Conservation (phyloP, 345 rosid species). For the Limnanthes douglasii region DNA sequence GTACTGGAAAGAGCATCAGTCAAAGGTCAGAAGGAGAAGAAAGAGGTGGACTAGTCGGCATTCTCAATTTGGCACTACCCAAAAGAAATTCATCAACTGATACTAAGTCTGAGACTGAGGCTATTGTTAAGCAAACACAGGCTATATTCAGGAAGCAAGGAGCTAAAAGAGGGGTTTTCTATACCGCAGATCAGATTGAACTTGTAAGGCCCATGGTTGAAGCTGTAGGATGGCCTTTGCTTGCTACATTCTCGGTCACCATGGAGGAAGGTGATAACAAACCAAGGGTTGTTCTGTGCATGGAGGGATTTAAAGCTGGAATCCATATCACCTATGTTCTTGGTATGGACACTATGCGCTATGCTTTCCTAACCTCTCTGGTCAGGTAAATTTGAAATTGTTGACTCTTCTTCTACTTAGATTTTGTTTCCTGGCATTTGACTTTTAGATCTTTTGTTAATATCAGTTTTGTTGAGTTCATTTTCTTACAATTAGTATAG, state of each 20-base stretch:
- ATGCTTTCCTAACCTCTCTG: conserved; percentile 92
- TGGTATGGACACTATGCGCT: conserved; percentile 99
- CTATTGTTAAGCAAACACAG: conserved; percentile 82
- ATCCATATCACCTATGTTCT: conserved; percentile 81
- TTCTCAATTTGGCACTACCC: conserved; percentile 83
- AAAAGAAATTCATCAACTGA: conserved; percentile 52
- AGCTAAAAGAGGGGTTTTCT: conserved; percentile 78
- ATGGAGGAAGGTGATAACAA: conserved; percentile 99
- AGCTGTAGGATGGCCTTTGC: conserved; percentile 98
- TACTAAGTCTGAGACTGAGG: conserved; percentile 76
- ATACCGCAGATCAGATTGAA: conserved; percentile 59
- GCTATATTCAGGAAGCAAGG: conserved; percentile 80
- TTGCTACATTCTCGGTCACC: conserved; percentile 92
- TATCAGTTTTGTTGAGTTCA: not conserved
- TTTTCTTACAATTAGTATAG: not conserved
- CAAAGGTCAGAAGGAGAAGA: conserved; percentile 81
- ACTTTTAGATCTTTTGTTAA: not conserved
- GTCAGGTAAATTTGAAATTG: conserved; percentile 47
- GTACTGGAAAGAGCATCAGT: conserved; percentile 37
- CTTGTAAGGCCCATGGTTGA: conserved; percentile 95
- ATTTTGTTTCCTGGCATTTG: not conserved
- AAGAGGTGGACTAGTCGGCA: conserved; percentile 74
- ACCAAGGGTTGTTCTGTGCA: conserved; percentile 74
- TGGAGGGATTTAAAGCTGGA: conserved; percentile 99
- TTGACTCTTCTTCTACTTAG: conserved; percentile 2